Percentiles rank a stretch among this genome's conserved stretches.
phyloP scores from a whole-genome alignment of 768 basidiomycete species.

The Russula virescens region DNA sequence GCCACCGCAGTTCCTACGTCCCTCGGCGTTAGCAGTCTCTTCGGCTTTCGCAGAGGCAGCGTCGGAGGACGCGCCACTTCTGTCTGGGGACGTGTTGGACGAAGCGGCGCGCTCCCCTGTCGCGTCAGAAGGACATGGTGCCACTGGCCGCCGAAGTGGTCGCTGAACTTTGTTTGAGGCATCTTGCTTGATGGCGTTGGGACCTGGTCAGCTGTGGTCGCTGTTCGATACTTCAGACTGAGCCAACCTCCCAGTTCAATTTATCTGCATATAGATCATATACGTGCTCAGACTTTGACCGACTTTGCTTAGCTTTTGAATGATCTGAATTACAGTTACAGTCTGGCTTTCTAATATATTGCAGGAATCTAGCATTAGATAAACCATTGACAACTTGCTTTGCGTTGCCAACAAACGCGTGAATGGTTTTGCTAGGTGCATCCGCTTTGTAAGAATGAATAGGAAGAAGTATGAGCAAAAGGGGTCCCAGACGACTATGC shows the following conservation, averaged over 20 bases:
- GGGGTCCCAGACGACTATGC: too few species aligned
- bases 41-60: constrained; percentile 21
- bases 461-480: too few species aligned
- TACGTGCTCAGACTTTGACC: neutral
- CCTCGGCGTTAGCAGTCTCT: constrained; percentile 30
- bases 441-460: too few species aligned
- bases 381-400: neutral
- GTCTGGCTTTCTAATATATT: neutral
- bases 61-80: constrained; percentile 39
- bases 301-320: neutral
- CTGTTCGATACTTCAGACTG: neutral
- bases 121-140: constrained; percentile 28
- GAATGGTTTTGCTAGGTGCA: too few species aligned
- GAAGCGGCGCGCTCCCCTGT: constrained; percentile 83
- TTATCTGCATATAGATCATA: neutral
- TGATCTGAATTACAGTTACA: neutral
- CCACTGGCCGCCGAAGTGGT: constrained; percentile 18
- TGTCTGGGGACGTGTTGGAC: constrained; percentile 59
- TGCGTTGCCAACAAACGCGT: too few species aligned
- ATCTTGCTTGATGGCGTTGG: neutral
- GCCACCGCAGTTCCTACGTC: constrained; percentile 57
- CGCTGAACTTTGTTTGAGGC: neutral
- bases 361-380: neutral
- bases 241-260: neutral
- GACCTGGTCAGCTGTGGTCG: too few species aligned